Conservation (phyloP, 2,329 filamentous ascomycete genomes). For the Biscogniauxia sp. region DNA sequence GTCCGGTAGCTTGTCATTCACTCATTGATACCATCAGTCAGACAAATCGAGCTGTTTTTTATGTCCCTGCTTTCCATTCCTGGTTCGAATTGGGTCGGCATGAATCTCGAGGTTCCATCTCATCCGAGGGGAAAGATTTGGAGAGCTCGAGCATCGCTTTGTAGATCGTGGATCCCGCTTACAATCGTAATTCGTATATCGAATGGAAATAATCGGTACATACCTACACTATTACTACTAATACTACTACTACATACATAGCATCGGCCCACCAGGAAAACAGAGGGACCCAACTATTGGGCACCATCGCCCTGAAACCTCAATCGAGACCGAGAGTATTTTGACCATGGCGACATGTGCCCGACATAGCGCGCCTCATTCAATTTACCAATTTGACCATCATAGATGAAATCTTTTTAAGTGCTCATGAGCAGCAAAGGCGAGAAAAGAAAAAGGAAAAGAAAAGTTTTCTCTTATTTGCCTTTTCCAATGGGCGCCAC, state of each 20-base stretch:
- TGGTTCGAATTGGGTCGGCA: neutral
- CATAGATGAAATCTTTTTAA: neutral
- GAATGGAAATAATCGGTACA: neutral
- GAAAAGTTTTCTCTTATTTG: neutral
- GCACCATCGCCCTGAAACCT: neutral
- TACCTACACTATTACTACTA: too few species aligned
- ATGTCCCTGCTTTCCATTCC: neutral
- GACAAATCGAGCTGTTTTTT: neutral
- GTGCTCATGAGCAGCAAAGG: neutral
- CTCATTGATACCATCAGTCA: neutral
- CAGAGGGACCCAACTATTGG: neutral
- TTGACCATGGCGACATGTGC: neutral
- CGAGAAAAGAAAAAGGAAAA: neutral
- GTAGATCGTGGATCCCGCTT: neutral
- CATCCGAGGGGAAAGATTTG: neutral
- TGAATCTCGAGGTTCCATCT: neutral
- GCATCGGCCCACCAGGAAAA: neutral
- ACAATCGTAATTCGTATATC: neutral
- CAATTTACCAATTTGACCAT: neutral
- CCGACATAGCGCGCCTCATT: neutral
- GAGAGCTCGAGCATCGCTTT: neutral
- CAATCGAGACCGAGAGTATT: neutral
- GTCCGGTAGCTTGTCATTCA: neutral
- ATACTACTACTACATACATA: neutral
- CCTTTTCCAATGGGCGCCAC: neutral